These are phyloP conservation scores for Flaveria floridana DNA, from an alignment of 140 eudicot species.

Conservation along the genomic window DNA sequence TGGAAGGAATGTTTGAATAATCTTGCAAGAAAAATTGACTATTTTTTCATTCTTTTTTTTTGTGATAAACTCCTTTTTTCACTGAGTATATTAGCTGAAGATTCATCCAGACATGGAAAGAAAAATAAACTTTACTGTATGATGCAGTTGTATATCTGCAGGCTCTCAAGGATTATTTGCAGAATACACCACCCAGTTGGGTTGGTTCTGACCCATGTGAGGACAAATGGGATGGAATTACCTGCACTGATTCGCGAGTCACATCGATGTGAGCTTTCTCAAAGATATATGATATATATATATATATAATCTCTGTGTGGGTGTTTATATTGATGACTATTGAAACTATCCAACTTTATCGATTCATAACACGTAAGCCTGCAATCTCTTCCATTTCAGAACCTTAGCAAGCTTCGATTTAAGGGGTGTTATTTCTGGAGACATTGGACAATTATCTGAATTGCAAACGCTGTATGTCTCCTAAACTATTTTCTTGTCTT, in stretches of 20 bases:
- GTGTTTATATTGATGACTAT: background rate
- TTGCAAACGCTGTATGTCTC: conserved; percentile 63
- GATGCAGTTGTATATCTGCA: conserved; percentile 53
- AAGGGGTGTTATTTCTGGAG: conserved; percentile 62
- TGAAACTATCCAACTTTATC: background rate
- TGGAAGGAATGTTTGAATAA: background rate
- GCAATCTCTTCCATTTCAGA: conserved; percentile 43
- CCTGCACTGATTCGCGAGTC: conserved; percentile 65
- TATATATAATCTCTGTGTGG: background rate
- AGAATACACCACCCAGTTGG: conserved; percentile 80
- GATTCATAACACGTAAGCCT: background rate
- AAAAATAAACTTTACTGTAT: conserved; percentile 5
- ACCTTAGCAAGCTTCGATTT: conserved; percentile 54
- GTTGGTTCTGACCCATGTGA: conserved; percentile 78
- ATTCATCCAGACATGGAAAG: background rate
- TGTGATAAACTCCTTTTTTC: background rate
- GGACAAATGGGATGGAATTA: conserved; percentile 69
- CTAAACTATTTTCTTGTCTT: conserved; percentile 14
- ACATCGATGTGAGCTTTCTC: conserved; percentile 57
- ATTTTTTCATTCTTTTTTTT: background rate
- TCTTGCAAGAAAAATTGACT: background rate
- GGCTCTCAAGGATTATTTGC: conserved; percentile 58
- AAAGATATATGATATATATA: background rate
- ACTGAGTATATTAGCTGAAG: background rate
- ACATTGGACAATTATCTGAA: conserved; percentile 63